Conservation (phyloP, 2,329 filamentous ascomycete genomes). For the Ophiostoma pallidulum region DNA sequence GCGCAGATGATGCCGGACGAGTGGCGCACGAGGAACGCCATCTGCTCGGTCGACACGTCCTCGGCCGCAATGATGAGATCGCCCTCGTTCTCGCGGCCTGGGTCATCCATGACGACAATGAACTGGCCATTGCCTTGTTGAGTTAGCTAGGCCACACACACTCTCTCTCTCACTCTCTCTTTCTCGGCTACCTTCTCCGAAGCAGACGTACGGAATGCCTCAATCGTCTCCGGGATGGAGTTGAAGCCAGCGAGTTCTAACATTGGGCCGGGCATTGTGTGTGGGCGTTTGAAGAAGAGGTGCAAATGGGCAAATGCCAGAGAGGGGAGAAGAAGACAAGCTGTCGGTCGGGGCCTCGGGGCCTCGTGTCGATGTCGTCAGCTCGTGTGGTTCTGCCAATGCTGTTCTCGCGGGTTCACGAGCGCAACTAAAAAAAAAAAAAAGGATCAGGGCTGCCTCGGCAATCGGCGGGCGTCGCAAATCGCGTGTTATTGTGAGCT, state of each 20-base stretch:
- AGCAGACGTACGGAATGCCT: slow-evolving; percentile 56
- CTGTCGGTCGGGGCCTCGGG: not conserved
- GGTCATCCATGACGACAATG: slow-evolving; percentile 89
- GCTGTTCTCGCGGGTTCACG: too few relatives aligned
- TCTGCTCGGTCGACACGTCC: slow-evolving; percentile 75
- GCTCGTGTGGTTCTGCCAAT: too few relatives aligned
- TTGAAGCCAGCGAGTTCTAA: slow-evolving; percentile 49
- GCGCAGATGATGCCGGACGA: slow-evolving; percentile 87
- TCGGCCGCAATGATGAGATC: slow-evolving; percentile 92
- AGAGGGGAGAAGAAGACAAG: not conserved
- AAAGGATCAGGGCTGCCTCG: slow-evolving; percentile 1
- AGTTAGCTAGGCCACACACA: too few relatives aligned
- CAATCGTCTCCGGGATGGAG: slow-evolving; percentile 54
- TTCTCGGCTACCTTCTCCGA: not conserved
- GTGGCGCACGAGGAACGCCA: slow-evolving; percentile 92
- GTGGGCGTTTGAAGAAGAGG: not conserved
- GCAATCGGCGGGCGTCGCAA: slow-evolving; percentile 6
- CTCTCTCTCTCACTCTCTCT: not conserved
- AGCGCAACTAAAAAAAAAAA: too few relatives aligned
- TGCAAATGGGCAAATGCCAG: too few relatives aligned
- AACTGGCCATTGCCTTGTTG: slow-evolving; percentile 48
- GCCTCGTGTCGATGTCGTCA: too few relatives aligned
- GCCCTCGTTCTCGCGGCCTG: slow-evolving; percentile 92
- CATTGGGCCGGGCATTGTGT: slow-evolving; percentile 39
- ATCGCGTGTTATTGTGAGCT: too few relatives aligned